phyloP scores from a whole-genome alignment of 169 alveolate genomes.

The Fabrea salina region DNA sequence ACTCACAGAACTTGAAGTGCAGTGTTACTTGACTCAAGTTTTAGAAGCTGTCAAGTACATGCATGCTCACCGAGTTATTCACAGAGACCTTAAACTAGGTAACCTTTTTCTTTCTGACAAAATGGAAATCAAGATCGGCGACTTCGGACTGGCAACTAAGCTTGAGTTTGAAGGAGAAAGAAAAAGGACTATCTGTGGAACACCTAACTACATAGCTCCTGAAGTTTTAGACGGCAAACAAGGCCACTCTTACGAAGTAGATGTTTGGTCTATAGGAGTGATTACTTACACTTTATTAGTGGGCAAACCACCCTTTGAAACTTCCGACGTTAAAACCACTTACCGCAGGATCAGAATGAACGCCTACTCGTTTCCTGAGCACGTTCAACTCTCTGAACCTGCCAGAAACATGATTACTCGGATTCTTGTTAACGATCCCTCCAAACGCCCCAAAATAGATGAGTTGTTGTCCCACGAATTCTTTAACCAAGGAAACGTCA shows the following conservation, averaged over 20 bases:
- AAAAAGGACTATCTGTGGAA: constrained; percentile 84
- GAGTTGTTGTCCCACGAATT: constrained; percentile 71
- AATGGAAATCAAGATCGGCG: constrained; percentile 85
- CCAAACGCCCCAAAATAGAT: constrained; percentile 72
- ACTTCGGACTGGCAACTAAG: constrained; percentile 85
- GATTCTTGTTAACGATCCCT: constrained; percentile 79
- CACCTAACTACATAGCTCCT: constrained; percentile 87
- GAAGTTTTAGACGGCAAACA: constrained; percentile 74
- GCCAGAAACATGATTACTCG: constrained; percentile 70
- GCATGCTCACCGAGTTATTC: constrained; percentile 80
- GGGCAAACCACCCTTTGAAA: constrained; percentile 86
- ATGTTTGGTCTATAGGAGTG: constrained; percentile 83
- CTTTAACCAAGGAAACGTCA: constrained; percentile 51
- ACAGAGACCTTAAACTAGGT: constrained; percentile 87
- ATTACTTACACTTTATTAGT: constrained; percentile 75
- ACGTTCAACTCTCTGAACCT: constrained; percentile 61
- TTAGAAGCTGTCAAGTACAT: constrained; percentile 78
- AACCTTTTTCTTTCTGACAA: constrained; percentile 78
- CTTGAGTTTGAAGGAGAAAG: constrained; percentile 81
- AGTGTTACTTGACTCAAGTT: constrained; percentile 73
- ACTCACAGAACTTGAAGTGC: constrained; percentile 77
- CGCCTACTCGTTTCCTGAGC: constrained; percentile 78
- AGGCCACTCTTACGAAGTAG: constrained; percentile 80
- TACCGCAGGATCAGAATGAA: constrained; percentile 80
- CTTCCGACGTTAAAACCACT: constrained; percentile 80